Conservation (phyloP, 208 protist species). For the Vickermania spadyakhi region DNA sequence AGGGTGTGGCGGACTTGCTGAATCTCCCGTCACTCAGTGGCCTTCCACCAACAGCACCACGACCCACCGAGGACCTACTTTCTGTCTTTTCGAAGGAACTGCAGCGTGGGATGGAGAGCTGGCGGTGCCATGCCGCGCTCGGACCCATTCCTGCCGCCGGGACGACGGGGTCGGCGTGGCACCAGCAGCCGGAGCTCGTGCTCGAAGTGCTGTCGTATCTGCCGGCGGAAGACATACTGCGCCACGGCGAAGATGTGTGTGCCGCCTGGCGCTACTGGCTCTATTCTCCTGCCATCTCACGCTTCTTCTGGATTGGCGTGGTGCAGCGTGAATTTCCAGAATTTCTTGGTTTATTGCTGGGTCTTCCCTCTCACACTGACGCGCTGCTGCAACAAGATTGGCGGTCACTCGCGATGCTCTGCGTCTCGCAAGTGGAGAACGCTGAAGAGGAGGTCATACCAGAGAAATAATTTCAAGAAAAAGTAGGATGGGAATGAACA, state of each 20-base stretch:
- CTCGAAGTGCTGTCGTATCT: slow-evolving; percentile 58
- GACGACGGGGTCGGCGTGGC: no score
- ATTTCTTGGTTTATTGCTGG: slow-evolving; percentile 11
- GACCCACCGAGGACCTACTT: slow-evolving; percentile 28
- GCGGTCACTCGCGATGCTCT: slow-evolving; percentile 67
- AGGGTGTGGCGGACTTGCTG: slow-evolving; percentile 24
- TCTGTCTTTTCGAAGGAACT: slow-evolving; percentile 34
- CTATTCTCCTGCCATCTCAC: slow-evolving; percentile 21
- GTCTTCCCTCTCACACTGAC: no score
- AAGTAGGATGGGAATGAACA: no score
- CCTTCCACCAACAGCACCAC: no score
- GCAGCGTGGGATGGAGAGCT: slow-evolving; percentile 15
- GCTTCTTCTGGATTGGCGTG: slow-evolving; percentile 57
- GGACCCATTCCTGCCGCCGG: no score
- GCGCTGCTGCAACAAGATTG: slow-evolving; percentile 52
- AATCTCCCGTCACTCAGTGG: no score
- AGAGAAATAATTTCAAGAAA: no score
- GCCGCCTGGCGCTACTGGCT: slow-evolving; percentile 54
- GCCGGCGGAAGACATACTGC: slow-evolving; percentile 36
- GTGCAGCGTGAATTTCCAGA: slow-evolving; percentile 67
- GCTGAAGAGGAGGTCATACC: no score
- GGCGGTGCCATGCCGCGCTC: no score
- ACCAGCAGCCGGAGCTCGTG: slow-evolving; percentile 23
- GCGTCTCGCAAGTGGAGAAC: slow-evolving; percentile 29
- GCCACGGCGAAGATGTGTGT: slow-evolving; percentile 52